A percentile compares a stretch with the other conserved stretches of the same genome.
These are phyloP conservation scores for Ceratobasidium sp. DNA, from an alignment of 1,284 basidiomycete genomes.

Conservation along the genomic window DNA sequence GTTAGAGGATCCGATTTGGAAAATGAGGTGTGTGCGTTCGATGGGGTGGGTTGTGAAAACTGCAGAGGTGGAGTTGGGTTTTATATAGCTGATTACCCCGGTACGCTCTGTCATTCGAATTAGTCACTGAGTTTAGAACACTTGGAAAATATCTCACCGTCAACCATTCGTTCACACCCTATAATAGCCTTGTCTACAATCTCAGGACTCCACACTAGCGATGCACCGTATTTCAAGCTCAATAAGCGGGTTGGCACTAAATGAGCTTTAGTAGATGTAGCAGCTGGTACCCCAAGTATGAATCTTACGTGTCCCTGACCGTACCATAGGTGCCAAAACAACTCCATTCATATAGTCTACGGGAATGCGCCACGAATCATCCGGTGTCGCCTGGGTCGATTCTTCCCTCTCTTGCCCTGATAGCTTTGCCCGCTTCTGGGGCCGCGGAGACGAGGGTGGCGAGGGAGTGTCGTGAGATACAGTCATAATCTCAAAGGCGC, in stretches of 20 bases:
- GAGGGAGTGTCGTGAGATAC: slow-evolving; percentile 12
- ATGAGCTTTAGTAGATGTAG: slow-evolving; percentile 27
- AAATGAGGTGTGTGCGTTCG: slow-evolving; percentile 91
- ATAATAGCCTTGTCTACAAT: slow-evolving; percentile 97
- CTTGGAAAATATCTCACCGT: slow-evolving; percentile 70
- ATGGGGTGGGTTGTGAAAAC: slow-evolving; percentile 95
- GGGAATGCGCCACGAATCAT: slow-evolving; percentile 38
- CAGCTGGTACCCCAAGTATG: slow-evolving; percentile 34
- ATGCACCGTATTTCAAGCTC: slow-evolving; percentile 92
- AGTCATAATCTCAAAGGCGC: slow-evolving; percentile 13
- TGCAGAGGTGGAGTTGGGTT: slow-evolving; percentile 73
- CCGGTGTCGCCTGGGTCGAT: neutral
- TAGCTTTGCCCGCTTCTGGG: slow-evolving; percentile 28
- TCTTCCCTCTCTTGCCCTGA: neutral
- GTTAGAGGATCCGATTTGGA: slow-evolving; percentile 92
- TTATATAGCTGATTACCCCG: slow-evolving; percentile 90
- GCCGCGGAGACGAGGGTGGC: slow-evolving; percentile 29
- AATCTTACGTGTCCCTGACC: slow-evolving; percentile 82
- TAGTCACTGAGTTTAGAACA: neutral
- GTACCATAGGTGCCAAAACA: slow-evolving; percentile 95
- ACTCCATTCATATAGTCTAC: slow-evolving; percentile 76
- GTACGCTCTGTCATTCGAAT: slow-evolving; percentile 72
- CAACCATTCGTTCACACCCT: slow-evolving; percentile 83
- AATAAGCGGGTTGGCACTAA: slow-evolving; percentile 86
- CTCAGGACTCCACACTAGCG: slow-evolving; percentile 97